Conservation (phyloP, 2,329 filamentous ascomycete species). For the Fusarium tuaranense region DNA sequence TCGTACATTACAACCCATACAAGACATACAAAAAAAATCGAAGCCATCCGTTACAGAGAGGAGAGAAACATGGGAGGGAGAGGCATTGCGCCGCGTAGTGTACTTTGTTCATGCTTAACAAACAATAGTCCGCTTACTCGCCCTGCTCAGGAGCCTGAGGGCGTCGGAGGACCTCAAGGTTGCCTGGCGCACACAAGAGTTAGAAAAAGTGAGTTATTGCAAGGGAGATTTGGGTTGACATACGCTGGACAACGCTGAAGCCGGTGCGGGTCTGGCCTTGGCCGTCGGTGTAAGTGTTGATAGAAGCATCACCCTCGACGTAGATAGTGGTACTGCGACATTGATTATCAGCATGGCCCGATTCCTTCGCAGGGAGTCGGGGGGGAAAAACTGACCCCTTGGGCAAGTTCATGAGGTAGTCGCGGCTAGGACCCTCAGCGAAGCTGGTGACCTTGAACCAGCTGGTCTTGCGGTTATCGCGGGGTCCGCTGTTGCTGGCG, state of each 20-base stretch:
- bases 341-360: slow-evolving; percentile 24
- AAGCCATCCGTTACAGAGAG: slow-evolving; percentile 33
- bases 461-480: slow-evolving; percentile 80
- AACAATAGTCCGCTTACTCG: slow-evolving; percentile 29
- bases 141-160: slow-evolving; percentile 45
- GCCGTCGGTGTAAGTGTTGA: slow-evolving; percentile 74
- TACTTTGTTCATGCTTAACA: slow-evolving; percentile 2
- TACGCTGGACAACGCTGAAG: slow-evolving; percentile 85
- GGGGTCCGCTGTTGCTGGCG: slow-evolving; percentile 74
- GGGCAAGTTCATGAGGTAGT: slow-evolving; percentile 77
- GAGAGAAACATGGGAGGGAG: slow-evolving; percentile 25
- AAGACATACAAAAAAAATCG: slow-evolving; percentile 37
- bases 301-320: slow-evolving; percentile 83
- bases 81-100: background rate
- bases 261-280: slow-evolving; percentile 75
- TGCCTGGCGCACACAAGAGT: slow-evolving; percentile 49
- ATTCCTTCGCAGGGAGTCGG: background rate
- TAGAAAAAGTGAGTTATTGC: slow-evolving; percentile 10
- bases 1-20: slow-evolving; percentile 38
- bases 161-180: slow-evolving; percentile 60
- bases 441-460: slow-evolving; percentile 90
- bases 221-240: slow-evolving; percentile 50
- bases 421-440: slow-evolving; percentile 74
- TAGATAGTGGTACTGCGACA: slow-evolving; percentile 77
- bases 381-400: slow-evolving; percentile 81